Evolutionary conservation across 345 rosid species (phyloP).

Genomic region (Eucalyptus urophylla): DNA sequence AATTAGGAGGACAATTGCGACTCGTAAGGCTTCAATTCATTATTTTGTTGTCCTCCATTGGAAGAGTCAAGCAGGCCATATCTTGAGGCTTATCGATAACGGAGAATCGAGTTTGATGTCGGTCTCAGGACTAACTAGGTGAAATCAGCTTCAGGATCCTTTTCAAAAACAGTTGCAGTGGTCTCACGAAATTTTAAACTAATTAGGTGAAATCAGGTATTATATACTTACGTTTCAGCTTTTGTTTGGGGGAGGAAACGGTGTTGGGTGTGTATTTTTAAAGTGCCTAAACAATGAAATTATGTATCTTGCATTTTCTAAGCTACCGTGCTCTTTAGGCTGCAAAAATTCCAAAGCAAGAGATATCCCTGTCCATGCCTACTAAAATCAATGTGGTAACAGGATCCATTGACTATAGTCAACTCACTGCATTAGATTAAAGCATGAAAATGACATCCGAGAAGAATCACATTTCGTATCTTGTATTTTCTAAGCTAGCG

Average conservation of each 20-base stretch:
- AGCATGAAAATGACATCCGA: too few relatives aligned
- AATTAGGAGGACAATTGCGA: not conserved
- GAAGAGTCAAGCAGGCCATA: not conserved
- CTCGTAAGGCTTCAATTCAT: not conserved
- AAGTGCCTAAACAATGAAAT: not conserved
- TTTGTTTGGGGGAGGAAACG: not conserved
- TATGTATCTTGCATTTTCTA: not conserved
- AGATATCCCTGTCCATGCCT: not conserved
- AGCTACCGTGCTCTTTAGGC: not conserved
- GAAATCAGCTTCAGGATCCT: too few relatives aligned
- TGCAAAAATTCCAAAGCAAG: not conserved
- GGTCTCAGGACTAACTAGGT: too few relatives aligned
- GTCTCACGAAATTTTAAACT: not conserved
- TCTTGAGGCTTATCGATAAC: too few relatives aligned
- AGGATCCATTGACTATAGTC: not conserved
- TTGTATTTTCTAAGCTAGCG: not conserved
- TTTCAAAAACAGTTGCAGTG: not conserved
- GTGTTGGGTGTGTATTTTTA: not conserved
- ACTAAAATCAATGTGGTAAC: not conserved
- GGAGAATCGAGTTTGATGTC: too few relatives aligned
- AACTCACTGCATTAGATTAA: not conserved
- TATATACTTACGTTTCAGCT: not conserved
- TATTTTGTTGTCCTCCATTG: not conserved
- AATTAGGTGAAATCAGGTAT: not conserved
- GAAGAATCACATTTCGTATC: not conserved